These are phyloP conservation scores for Neurospora sp. DNA, from an alignment of 2,329 filamentous ascomycete species.

Conservation along the genomic window DNA sequence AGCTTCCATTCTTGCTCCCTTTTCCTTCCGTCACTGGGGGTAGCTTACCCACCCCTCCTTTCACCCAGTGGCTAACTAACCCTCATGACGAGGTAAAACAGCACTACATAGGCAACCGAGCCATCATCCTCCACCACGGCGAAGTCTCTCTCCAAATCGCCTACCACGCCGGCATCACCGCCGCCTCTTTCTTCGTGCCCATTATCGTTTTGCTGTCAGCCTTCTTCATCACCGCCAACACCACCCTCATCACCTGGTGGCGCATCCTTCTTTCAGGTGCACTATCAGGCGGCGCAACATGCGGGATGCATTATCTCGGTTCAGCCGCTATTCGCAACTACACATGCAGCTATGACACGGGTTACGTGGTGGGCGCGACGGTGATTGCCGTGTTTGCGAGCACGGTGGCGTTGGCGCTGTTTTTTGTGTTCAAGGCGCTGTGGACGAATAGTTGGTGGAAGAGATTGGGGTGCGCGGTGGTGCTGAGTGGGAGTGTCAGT, in stretches of 20 bases:
- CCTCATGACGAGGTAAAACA: constrained; percentile 22
- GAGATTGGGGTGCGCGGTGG: constrained; percentile 51
- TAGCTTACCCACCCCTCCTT: too few species aligned
- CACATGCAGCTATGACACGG: constrained; percentile 46
- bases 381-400: constrained; percentile 65
- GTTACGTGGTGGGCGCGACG: constrained; percentile 56
- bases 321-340: constrained; percentile 78
- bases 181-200: constrained; percentile 70
- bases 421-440: constrained; percentile 64
- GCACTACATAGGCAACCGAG: constrained; percentile 78
- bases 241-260: constrained; percentile 44
- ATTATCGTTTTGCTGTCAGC: constrained; percentile 64
- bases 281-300: constrained; percentile 64
- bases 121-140: constrained; percentile 60
- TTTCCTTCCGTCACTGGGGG: too few species aligned
- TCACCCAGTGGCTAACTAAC: too few species aligned
- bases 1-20: constrained; percentile 6
- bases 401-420: constrained; percentile 58
- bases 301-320: constrained; percentile 82
- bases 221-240: constrained; percentile 58
- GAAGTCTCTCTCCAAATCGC: constrained; percentile 55
- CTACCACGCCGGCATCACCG: constrained; percentile 63
- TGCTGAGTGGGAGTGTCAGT: constrained; percentile 65
- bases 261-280: constrained; percentile 54
- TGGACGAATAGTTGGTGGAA: constrained; percentile 79